phyloP scores from a whole-genome alignment of 345 rosid species.

The Gossypium anomalum region DNA sequence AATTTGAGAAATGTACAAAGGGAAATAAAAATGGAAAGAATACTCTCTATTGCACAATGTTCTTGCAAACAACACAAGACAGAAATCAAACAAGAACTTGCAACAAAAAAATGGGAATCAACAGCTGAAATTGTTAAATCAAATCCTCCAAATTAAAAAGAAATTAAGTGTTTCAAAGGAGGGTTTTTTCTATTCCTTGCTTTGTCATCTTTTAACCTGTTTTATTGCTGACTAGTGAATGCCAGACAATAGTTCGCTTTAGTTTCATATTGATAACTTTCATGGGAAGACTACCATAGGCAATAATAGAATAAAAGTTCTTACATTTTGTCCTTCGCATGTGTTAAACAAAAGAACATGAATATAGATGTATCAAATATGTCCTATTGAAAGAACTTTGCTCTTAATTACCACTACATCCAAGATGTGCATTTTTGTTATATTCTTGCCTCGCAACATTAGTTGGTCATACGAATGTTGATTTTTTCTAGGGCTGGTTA shows the following conservation, averaged over 20 bases:
- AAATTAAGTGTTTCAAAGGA: neutral
- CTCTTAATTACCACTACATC: neutral
- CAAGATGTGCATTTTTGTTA: neutral
- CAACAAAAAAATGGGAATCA: neutral
- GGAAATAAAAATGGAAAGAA: neutral
- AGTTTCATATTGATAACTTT: neutral
- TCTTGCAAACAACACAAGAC: neutral
- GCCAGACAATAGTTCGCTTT: neutral
- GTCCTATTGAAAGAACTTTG: neutral
- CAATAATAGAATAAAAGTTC: neutral
- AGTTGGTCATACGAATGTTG: neutral
- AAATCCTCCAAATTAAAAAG: neutral
- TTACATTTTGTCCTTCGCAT: neutral
- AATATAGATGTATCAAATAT: neutral
- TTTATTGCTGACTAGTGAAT: neutral
- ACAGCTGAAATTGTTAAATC: neutral
- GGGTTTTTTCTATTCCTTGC: neutral
- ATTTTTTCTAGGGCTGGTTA: neutral
- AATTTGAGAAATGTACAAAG: neutral
- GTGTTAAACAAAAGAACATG: neutral
- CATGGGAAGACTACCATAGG: neutral
- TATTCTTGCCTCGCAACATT: neutral
- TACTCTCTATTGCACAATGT: neutral
- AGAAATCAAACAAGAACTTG: neutral
- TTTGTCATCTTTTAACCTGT: neutral